A percentile compares a stretch with the other conserved stretches of the same genome.
These are phyloP conservation scores for Debaryomyces udenii DNA, from an alignment of 1,139 yeast species.

Conservation along the genomic window DNA sequence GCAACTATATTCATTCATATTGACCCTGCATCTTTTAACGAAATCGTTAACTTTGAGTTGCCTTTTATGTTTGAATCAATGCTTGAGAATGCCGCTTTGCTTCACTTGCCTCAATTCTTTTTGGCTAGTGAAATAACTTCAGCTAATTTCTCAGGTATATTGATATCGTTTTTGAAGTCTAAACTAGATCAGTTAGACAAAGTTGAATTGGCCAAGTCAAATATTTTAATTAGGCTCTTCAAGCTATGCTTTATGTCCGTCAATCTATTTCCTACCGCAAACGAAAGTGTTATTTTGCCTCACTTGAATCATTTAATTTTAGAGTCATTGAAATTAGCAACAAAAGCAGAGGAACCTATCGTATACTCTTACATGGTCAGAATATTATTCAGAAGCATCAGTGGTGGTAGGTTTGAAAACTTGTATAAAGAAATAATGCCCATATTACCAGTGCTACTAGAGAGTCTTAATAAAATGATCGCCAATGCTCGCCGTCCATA, in stretches of 20 bases:
- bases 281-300: slow-evolving; percentile 85
- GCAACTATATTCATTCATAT: slow-evolving; percentile 93
- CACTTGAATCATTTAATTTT: slow-evolving; percentile 82
- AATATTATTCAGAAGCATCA: slow-evolving; percentile 88
- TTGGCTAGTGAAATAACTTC: slow-evolving; percentile 92
- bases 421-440: slow-evolving; percentile 93
- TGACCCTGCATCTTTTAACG: slow-evolving; percentile 95
- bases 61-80: slow-evolving; percentile 78
- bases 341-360: slow-evolving; percentile 89
- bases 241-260: slow-evolving; percentile 96
- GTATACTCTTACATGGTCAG: slow-evolving; percentile 87
- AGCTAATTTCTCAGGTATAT: slow-evolving; percentile 87
- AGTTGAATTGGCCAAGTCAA: slow-evolving; percentile 75
- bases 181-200: slow-evolving; percentile 81
- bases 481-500: slow-evolving; percentile 84
- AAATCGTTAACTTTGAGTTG: slow-evolving; percentile 81
- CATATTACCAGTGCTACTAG: slow-evolving; percentile 79
- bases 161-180: slow-evolving; percentile 73
- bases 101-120: slow-evolving; percentile 93
- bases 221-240: slow-evolving; percentile 80
- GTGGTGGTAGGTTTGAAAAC: slow-evolving; percentile 94
- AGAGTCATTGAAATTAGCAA: slow-evolving; percentile 76
- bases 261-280: slow-evolving; percentile 82
- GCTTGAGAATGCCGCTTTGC: slow-evolving; percentile 80
- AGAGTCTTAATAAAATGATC: slow-evolving; percentile 81